A percentile compares a stretch with the other conserved stretches of the same genome.
Evolutionary conservation across 2,329 filamentous ascomycete genomes (phyloP).

Genomic region (Colletotrichum godetiae): DNA sequence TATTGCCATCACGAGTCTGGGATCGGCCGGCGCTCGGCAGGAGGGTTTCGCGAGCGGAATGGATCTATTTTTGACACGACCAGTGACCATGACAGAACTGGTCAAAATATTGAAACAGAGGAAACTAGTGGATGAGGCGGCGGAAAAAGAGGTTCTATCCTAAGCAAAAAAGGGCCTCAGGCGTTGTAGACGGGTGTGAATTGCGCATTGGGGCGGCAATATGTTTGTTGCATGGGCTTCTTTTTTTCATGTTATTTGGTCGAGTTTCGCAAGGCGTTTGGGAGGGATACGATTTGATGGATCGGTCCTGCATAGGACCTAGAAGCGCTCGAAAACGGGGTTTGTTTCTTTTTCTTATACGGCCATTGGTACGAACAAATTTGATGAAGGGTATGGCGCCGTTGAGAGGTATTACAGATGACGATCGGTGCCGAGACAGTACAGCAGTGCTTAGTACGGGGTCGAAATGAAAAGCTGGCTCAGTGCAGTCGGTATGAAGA

Average conservation of each 20-base stretch:
- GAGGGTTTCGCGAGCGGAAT: conserved; percentile 58
- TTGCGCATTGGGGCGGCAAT: background rate
- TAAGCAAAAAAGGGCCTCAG: background rate
- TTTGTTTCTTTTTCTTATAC: background rate
- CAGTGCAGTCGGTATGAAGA: background rate
- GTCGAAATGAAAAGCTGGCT: conserved; percentile 5
- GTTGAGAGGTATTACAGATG: background rate
- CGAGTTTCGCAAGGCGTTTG: conserved; percentile 25
- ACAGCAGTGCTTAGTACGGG: conserved; percentile 1
- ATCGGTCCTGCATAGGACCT: conserved; percentile 16
- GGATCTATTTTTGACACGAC: conserved; percentile 59
- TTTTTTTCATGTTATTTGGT: background rate
- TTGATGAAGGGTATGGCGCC: background rate
- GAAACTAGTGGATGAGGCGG: conserved; percentile 20
- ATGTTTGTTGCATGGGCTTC: background rate
- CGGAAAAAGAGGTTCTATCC: conserved; percentile 10
- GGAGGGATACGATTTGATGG: background rate
- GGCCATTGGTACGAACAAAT: background rate
- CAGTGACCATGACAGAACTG: conserved; percentile 51
- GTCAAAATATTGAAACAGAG: conserved; percentile 32
- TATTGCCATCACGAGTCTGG: conserved; percentile 58
- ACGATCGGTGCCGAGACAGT: background rate
- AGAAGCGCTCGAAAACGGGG: conserved; percentile 10
- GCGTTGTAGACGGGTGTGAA: background rate
- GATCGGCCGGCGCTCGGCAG: conserved; percentile 53